Base-by-base conservation (phyloP, 2,329 filamentous ascomycete species). In the Blastomyces parvus region DNA sequence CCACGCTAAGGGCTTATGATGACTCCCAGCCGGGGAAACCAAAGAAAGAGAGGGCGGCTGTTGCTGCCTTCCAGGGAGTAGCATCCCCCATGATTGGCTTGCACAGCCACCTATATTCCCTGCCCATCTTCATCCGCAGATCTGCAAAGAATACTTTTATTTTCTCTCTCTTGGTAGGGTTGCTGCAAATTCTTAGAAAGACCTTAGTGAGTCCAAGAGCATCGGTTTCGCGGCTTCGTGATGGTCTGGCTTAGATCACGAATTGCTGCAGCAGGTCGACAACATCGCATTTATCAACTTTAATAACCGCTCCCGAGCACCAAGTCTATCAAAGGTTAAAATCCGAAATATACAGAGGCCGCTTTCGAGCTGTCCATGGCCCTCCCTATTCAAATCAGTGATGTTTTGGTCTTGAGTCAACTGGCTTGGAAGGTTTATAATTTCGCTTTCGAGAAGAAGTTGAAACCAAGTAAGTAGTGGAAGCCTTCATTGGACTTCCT, bases 391-490 rank as follows among this genome's bases (percentile, higher is more conserved):
- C 61, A 63, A 38, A 50, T 63, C 40, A 53, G 61, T 27, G 61
- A 63, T 38, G 19, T 63, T 42, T 40, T 63, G 30, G 42, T 46
- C 22, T 59, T 62, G 40, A 60, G 50, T 64, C 52, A 52, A 30
- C 46, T 64, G 30, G 48, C 57, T 25, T 60, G 50, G 48, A 44
- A 50, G 38, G 36, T 61, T 25, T 56, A 55, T 17, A 59, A 53
- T 33, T 46, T 48, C 40, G 62, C 53, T 19, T 59, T 60, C 30
- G 42, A 60, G n/a, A 40, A 56, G 38, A 52, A 62, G 17, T 30
- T 55, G 19, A 50, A 33, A 58, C 36, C 55, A 60, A 63, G 59
- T 60, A 42, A 60, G 59, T 60, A n/a, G 14, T 38, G 25, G 22
- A 38, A n/a, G n/a, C 8, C 53, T 19, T 56, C 53, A 7, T 38